Evolutionary conservation across 2,329 filamentous ascomycete species (phyloP).

Genomic region (Curvularia sp.): DNA sequence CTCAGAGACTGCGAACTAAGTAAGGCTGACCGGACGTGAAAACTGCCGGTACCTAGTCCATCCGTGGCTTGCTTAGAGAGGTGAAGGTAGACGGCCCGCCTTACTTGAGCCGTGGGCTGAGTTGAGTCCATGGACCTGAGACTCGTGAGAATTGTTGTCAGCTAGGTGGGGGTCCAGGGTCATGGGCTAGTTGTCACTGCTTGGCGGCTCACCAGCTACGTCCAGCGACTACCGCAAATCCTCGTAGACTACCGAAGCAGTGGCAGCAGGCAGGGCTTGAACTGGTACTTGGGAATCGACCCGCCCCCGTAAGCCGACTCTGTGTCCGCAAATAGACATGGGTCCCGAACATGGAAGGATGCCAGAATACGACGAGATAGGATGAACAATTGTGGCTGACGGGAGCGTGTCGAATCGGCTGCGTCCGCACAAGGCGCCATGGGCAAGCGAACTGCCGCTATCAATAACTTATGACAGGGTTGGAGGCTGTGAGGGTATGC

Average conservation of each 20-base stretch:
- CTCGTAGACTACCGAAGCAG: neutral
- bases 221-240: neutral
- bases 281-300: neutral
- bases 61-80: constrained; percentile 13
- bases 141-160: constrained; percentile 14
- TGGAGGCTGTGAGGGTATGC: constrained; percentile 17
- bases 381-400: constrained; percentile 14
- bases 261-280: constrained; percentile 10
- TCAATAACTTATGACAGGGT: constrained; percentile 6
- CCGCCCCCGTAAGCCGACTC: neutral
- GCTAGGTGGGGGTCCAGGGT: constrained; percentile 17
- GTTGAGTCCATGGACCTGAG: constrained; percentile 8
- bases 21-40: constrained; percentile 15
- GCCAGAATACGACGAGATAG: constrained; percentile 8
- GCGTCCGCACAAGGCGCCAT: neutral
- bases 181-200: constrained; percentile 1
- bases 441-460: constrained; percentile 14
- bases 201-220: neutral
- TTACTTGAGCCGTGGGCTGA: constrained; percentile 5
- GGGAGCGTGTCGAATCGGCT: constrained; percentile 8
- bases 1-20: neutral
- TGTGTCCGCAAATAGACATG: constrained; percentile 7
- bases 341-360: constrained; percentile 2
- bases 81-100: constrained; percentile 8
- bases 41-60: constrained; percentile 8